Evolutionary conservation across 805 yeast species (phyloP), one percentile per base, ranked within the genome.

Genomic region (Schwanniomyces pseudopolymorphus): DNA sequence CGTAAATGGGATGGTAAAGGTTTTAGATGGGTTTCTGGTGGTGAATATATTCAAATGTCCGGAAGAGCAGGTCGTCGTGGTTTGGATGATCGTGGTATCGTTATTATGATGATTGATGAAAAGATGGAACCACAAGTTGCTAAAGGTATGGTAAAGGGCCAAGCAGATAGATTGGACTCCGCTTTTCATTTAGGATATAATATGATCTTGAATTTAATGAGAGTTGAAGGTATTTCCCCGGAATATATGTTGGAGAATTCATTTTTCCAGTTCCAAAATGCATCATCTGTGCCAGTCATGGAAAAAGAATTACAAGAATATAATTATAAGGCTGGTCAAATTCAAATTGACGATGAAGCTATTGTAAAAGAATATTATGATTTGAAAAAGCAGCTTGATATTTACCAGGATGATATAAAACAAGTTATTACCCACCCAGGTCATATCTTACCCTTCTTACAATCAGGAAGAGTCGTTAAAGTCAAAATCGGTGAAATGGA

Each of bases 51-150:
- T 62, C 99, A 94, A 72, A 94, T 94, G 99, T 89, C 97, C 39
- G 99, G 99, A 55, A 84, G 99, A 69, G 99, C 99, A 19, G 99
- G 99, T 58, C 91, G 99, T 77, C 88, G 99, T 79, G 99, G 99
- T 62, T 79, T 94, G 57, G 99, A 94, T 78, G 99, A 94, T 66
- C 86, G 99, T 66, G 99, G 99, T 72, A 90, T 94, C 67, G 99
- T 94, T 42, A 94, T 94, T 55, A 88, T 94, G 94, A 94, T 94
- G 99, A 90, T 94, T 65, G 98, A 94, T 64, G 98, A 94, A 64
- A 94, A 94, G 61, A 94, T 94, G 99, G 99, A 94, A 66, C 99
- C 99, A 3, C 95, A 91, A 58, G 97, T 94, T 37, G 99, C 99
- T 17, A 94, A 94, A 64, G 97, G 98, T 1, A 94, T 94, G 99